Evolutionary conservation across 2,329 filamentous ascomycete species (phyloP).

Genomic region (Colletotrichum sp.): DNA sequence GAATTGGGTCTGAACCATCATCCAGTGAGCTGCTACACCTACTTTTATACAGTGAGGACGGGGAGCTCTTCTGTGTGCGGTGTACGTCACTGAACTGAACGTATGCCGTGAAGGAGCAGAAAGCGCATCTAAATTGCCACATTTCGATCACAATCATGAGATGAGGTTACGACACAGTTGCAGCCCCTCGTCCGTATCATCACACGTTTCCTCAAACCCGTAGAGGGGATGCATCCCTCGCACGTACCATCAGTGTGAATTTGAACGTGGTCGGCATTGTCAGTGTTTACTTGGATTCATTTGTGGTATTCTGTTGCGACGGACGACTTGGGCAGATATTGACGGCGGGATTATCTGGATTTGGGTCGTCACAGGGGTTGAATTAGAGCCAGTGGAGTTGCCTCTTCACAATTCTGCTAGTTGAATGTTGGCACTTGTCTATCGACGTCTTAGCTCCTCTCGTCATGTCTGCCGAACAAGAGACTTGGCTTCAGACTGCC

Average conservation of each 20-base stretch:
- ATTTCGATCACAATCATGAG: too few species aligned
- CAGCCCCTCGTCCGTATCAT: too few species aligned
- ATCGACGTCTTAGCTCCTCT: neutral
- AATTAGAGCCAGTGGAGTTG: neutral
- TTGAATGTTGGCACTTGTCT: neutral
- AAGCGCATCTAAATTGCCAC: too few species aligned
- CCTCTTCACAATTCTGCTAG: neutral
- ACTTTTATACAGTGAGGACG: neutral
- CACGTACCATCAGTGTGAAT: neutral
- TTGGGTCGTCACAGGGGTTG: neutral
- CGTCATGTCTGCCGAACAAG: neutral
- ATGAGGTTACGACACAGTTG: neutral
- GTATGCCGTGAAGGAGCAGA: too few species aligned
- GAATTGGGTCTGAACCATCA: neutral
- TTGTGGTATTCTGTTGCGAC: fast-evolving
- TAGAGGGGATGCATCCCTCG: neutral
- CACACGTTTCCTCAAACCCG: too few species aligned
- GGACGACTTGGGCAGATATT: neutral
- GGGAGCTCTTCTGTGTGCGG: too few species aligned
- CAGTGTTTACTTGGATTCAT: fast-evolving
- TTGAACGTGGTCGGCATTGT: neutral
- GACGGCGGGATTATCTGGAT: neutral
- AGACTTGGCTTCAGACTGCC: fast-evolving
- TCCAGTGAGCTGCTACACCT: neutral
- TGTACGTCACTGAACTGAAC: too few species aligned